Evolutionary conservation across 2,329 filamentous ascomycete species (phyloP).

Genomic region (Neoarthrinium moseri): DNA sequence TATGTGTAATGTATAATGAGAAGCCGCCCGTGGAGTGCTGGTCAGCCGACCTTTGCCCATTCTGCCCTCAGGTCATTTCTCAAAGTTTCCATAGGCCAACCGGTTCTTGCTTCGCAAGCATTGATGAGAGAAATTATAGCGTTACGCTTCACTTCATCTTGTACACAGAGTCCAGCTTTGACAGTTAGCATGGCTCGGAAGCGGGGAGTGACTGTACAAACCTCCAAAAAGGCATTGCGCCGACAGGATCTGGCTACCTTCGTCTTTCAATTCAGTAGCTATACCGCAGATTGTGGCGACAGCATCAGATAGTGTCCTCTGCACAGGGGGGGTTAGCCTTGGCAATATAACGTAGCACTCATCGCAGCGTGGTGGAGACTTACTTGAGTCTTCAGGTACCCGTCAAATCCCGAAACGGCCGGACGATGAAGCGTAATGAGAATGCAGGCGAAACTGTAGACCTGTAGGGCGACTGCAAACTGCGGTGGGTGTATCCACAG

Average conservation of each 20-base stretch:
- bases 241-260: conserved; percentile 40
- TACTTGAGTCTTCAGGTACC: conserved; percentile 35
- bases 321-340: conserved; percentile 12
- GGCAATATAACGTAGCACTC: neutral
- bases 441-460: conserved; percentile 51
- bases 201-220: conserved; percentile 15
- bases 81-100: conserved; percentile 35
- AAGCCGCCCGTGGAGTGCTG: no score
- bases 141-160: conserved; percentile 32
- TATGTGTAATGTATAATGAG: no score
- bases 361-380: neutral
- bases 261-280: conserved; percentile 40
- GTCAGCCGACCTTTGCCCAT: conserved; percentile 27
- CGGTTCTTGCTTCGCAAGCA: conserved; percentile 34
- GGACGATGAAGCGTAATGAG: conserved; percentile 53
- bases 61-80: conserved; percentile 27
- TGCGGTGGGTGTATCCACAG: conserved; percentile 51
- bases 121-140: conserved; percentile 35
- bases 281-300: conserved; percentile 50
- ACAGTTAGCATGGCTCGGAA: neutral
- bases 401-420: conserved; percentile 45
- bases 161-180: conserved; percentile 38
- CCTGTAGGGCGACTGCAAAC: conserved; percentile 48
- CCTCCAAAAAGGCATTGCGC: conserved; percentile 41
- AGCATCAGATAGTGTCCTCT: conserved; percentile 42